phyloP scores from a whole-genome alignment of 371 early-diverging fungal species.

The Nematocida displodere region DNA sequence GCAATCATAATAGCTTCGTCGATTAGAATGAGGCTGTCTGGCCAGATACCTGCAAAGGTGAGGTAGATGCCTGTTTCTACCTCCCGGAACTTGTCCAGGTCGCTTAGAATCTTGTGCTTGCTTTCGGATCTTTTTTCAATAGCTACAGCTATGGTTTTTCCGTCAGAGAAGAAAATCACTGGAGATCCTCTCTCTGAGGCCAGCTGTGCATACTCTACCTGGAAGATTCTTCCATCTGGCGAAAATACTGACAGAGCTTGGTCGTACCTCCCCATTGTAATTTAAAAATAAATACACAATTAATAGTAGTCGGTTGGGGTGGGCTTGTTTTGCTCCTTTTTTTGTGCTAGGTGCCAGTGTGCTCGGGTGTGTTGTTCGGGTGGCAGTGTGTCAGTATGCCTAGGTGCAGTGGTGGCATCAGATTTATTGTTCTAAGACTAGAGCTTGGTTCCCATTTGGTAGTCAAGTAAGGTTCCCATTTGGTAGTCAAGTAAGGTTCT shows the following conservation, averaged over 20 bases:
- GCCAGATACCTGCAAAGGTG: slow-evolving; percentile 67
- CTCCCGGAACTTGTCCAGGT: slow-evolving; percentile 72
- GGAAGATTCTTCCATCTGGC: slow-evolving; percentile 97
- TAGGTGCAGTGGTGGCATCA: background rate
- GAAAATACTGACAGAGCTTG: slow-evolving; percentile 90
- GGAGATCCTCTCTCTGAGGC: slow-evolving; percentile 88
- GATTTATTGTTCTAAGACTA: background rate
- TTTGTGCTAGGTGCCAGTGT: background rate
- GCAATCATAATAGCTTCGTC: slow-evolving; percentile 48
- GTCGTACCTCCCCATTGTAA: slow-evolving; percentile 59
- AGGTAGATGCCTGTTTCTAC: slow-evolving; percentile 77
- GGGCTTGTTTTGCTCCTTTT: too few relatives aligned
- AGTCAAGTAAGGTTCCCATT: too few relatives aligned
- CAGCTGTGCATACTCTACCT: slow-evolving; percentile 98
- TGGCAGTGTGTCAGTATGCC: background rate
- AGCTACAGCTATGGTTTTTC: slow-evolving; percentile 54
- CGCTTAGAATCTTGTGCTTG: slow-evolving; percentile 89
- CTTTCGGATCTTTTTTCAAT: slow-evolving; percentile 86
- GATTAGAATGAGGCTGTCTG: slow-evolving; percentile 62
- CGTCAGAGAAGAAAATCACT: slow-evolving; percentile 55
- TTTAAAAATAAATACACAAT: slow-evolving; percentile 34
- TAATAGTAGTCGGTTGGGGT: background rate
- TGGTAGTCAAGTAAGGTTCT: too few relatives aligned
- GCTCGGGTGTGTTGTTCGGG: background rate
- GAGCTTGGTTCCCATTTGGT: background rate